phyloP scores from a whole-genome alignment of 1,284 basidiomycete species.

The Wolfiporia cocos region DNA sequence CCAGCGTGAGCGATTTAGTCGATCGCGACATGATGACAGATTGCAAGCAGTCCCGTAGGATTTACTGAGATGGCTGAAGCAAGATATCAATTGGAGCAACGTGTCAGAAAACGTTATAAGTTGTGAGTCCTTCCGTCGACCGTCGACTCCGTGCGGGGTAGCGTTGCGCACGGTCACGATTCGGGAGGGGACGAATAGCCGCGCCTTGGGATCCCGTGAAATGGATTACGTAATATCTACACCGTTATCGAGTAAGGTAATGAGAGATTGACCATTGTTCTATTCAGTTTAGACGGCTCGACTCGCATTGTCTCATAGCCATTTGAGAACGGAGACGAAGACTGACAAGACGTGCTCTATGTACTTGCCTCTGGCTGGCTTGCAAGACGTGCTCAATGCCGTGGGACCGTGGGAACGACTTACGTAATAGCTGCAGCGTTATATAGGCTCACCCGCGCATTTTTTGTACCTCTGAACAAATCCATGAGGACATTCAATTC shows the following conservation, averaged over 20 bases:
- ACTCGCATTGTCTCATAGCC: no score
- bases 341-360: no score
- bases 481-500: conserved; percentile 80
- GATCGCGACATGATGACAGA: conserved; percentile 31
- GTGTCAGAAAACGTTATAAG: neutral
- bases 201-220: neutral
- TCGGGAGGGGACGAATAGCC: neutral
- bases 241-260: neutral
- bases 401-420: conserved; percentile 15
- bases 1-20: conserved; percentile 29
- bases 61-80: neutral
- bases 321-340: no score
- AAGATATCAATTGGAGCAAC: neutral
- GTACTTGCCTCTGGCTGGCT: no score
- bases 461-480: conserved; percentile 43
- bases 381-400: neutral
- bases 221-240: neutral
- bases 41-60: neutral
- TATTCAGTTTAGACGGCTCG: no score
- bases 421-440: conserved; percentile 12
- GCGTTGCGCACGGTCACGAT: neutral
- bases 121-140: conserved; percentile 1
- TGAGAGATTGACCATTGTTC: no score
- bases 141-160: conserved; percentile 7
- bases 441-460: conserved; percentile 11